Conservation (phyloP, 371 early-diverging fungal genomes). For the Chytridiales sp. region DNA sequence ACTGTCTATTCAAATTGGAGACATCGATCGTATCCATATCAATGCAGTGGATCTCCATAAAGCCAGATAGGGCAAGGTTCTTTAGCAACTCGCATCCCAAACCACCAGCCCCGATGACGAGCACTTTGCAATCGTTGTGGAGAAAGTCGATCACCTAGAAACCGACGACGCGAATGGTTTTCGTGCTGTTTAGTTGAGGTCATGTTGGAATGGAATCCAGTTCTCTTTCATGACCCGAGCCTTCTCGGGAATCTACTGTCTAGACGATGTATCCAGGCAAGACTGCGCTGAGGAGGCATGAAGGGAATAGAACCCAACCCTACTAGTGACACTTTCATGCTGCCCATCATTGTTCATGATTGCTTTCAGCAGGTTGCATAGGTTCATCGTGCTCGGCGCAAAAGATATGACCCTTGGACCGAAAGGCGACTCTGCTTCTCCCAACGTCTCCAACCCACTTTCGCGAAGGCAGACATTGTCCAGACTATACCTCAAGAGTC, state of each 20-base stretch:
- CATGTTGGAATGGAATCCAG: too few relatives aligned
- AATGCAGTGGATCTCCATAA: slow-evolving; percentile 73
- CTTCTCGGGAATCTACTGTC: too few relatives aligned
- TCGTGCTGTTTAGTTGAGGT: too few relatives aligned
- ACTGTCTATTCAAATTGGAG: slow-evolving; percentile 97
- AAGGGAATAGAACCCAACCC: too few relatives aligned
- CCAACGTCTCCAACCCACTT: too few relatives aligned
- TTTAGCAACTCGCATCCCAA: slow-evolving; percentile 99
- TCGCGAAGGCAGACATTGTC: not conserved
- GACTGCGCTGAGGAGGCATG: too few relatives aligned
- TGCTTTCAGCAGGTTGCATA: not conserved
- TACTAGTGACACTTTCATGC: too few relatives aligned
- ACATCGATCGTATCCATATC: slow-evolving; percentile 98
- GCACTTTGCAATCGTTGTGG: slow-evolving; percentile 32
- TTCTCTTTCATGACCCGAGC: too few relatives aligned
- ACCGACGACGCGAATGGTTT: too few relatives aligned
- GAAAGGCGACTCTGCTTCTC: too few relatives aligned
- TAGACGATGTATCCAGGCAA: too few relatives aligned
- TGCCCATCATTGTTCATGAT: slow-evolving; percentile 22
- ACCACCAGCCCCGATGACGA: slow-evolving; percentile 78
- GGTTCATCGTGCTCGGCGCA: not conserved
- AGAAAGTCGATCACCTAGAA: slow-evolving; percentile 19
- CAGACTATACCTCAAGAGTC: not conserved
- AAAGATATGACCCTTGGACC: not conserved
- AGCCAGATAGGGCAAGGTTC: slow-evolving; percentile 87